phyloP scores from a whole-genome alignment of 305 asterid species.

The Salvia sclarea region DNA sequence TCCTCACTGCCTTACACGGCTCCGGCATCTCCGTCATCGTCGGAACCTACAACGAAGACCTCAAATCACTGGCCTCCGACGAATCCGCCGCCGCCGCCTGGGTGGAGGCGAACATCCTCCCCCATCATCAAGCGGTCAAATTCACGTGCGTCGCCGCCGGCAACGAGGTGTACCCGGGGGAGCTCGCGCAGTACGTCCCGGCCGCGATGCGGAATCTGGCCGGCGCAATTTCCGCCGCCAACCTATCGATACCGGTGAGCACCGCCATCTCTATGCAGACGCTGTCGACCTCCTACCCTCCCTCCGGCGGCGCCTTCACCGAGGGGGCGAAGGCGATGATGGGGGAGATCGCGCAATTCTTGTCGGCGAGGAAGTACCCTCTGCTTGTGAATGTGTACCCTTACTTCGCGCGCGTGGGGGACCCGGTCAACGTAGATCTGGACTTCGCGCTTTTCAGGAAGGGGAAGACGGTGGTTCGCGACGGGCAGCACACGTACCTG shows the following conservation, averaged over 20 bases:
- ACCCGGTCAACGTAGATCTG: not conserved
- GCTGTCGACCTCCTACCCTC: not conserved
- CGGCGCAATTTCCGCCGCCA: conserved; percentile 4
- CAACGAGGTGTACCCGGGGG: conserved; percentile 5
- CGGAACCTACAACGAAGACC: conserved; percentile 1
- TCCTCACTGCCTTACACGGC: conserved; percentile 13
- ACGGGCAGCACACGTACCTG: not conserved
- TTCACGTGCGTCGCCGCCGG: conserved; percentile 15
- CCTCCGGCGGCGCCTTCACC: conserved; percentile 10
- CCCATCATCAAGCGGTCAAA: not conserved
- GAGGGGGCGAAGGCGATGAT: not conserved
- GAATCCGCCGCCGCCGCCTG: not conserved
- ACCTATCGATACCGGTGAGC: conserved; percentile 5
- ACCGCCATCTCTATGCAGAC: conserved; percentile 6
- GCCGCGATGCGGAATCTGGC: conserved; percentile 14
- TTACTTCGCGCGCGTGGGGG: conserved; percentile 6
- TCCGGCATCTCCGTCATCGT: conserved; percentile 11
- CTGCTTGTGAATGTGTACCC: conserved; percentile 25
- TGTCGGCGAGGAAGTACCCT: conserved; percentile 3
- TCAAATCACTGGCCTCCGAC: not conserved
- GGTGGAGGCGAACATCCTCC: conserved; percentile 18
- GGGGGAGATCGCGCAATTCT: not conserved
- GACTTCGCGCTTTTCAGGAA: not conserved
- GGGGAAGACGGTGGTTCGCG: not conserved
- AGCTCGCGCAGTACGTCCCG: conserved; percentile 4